Evolutionary conservation across 441 rosid species (phyloP).

Genomic region (Capsella rubella): DNA sequence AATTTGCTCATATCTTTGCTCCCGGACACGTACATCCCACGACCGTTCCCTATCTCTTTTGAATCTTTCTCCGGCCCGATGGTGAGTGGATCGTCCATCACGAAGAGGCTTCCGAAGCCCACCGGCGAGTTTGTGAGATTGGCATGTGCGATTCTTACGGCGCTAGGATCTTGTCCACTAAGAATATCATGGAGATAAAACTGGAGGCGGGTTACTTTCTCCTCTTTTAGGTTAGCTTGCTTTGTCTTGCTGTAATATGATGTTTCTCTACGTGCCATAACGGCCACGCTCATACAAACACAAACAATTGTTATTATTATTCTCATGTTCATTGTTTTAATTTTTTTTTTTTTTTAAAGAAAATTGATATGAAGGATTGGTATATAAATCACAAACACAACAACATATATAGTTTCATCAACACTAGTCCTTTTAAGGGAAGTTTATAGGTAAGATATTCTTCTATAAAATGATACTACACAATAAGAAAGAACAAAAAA

Average conservation of each 20-base stretch:
- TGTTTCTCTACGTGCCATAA: background rate
- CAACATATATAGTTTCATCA: background rate
- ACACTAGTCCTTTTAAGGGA: background rate
- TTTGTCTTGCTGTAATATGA: constrained; percentile 34
- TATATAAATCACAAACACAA: background rate
- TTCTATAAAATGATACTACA: constrained; percentile 2
- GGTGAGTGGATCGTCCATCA: constrained; percentile 52
- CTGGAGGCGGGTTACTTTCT: constrained; percentile 46
- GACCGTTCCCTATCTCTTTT: constrained; percentile 50
- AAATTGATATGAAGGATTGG: background rate
- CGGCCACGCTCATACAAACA: background rate
- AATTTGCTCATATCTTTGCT: constrained; percentile 31
- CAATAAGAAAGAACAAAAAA: background rate
- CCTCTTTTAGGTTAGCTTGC: constrained; percentile 3
- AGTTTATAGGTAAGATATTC: background rate
- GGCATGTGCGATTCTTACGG: constrained; percentile 49
- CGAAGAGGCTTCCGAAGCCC: constrained; percentile 48
- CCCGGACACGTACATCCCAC: constrained; percentile 52
- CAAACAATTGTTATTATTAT: background rate
- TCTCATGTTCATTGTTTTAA: background rate
- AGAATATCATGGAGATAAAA: constrained; percentile 61
- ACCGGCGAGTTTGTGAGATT: constrained; percentile 34
- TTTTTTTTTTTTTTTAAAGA: too few relatives aligned
- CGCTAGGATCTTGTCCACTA: constrained; percentile 49
- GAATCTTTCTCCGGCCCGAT: constrained; percentile 50